Percentiles rank a stretch among this genome's conserved stretches.
phyloP scores from a whole-genome alignment of 306 rosid species.

The Cucumis sativus region DNA sequence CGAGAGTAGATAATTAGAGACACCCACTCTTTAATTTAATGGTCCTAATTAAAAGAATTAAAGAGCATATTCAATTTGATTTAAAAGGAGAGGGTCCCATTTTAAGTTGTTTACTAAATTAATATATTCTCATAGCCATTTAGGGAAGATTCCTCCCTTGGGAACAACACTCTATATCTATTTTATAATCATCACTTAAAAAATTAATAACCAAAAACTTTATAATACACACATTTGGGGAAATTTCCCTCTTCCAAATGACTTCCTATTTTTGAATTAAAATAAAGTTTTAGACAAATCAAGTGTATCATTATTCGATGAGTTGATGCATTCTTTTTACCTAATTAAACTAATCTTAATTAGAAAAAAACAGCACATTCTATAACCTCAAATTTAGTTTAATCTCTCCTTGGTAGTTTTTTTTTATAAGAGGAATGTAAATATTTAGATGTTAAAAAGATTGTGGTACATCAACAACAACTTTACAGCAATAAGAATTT shows the following conservation, averaged over 20 bases:
- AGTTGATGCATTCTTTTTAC: not conserved
- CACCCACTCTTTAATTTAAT: not conserved
- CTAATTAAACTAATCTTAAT: not conserved
- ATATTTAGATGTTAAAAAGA: not conserved
- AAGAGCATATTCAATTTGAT: not conserved
- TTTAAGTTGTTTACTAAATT: not conserved
- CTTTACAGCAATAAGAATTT: too few species aligned
- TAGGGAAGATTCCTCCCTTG: constrained; percentile 8
- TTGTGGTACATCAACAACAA: too few species aligned
- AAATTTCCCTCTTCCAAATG: not conserved
- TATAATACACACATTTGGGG: not conserved
- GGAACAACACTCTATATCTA: not conserved
- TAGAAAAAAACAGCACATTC: not conserved
- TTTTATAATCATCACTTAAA: not conserved
- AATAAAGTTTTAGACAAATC: not conserved
- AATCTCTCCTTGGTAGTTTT: too few species aligned
- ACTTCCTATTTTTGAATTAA: not conserved
- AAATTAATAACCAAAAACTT: not conserved
- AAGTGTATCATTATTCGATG: not conserved
- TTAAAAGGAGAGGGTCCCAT: not conserved
- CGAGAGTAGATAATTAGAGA: not conserved
- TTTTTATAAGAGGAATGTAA: not conserved
- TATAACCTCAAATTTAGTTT: not conserved
- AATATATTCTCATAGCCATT: not conserved
- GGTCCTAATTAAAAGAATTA: constrained; percentile 9